Percentiles rank a stretch among this genome's conserved stretches.
Conservation (phyloP, 345 rosid genomes). For the Salix purpurea region DNA sequence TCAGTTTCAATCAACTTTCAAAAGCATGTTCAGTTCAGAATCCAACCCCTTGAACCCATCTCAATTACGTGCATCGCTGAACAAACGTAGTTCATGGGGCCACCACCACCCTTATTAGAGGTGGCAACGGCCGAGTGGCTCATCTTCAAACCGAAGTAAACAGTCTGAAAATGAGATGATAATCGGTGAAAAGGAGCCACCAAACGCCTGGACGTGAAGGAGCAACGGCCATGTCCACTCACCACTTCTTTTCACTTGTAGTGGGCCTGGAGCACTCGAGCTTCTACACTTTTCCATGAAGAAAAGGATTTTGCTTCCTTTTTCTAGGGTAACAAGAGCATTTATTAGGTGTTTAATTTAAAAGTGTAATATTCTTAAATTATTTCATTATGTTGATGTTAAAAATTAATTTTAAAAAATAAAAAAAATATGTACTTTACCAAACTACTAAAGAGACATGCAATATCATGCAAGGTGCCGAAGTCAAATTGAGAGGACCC, state of each 20-base stretch:
- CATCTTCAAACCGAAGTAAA: not conserved
- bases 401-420: too few species aligned
- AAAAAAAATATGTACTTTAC: too few species aligned
- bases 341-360: not conserved
- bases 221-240: not conserved
- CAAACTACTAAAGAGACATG: too few species aligned
- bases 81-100: too few species aligned
- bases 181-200: not conserved
- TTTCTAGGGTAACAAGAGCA: not conserved
- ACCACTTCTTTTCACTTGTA: too few species aligned
- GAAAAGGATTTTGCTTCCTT: not conserved
- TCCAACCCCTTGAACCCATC: too few species aligned
- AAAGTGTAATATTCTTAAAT: too few species aligned
- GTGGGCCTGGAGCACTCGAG: not conserved
- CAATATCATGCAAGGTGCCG: not conserved
- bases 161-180: not conserved
- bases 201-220: not conserved
- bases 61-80: too few species aligned
- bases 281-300: not conserved
- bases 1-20: too few species aligned
- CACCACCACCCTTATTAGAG: not conserved
- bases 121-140: not conserved
- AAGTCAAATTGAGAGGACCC: not conserved
- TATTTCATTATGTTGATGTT: too few species aligned
- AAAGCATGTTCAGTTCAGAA: too few species aligned